Conservation (phyloP, 2,329 filamentous ascomycete species). For the Fusarium sarcochroum region DNA sequence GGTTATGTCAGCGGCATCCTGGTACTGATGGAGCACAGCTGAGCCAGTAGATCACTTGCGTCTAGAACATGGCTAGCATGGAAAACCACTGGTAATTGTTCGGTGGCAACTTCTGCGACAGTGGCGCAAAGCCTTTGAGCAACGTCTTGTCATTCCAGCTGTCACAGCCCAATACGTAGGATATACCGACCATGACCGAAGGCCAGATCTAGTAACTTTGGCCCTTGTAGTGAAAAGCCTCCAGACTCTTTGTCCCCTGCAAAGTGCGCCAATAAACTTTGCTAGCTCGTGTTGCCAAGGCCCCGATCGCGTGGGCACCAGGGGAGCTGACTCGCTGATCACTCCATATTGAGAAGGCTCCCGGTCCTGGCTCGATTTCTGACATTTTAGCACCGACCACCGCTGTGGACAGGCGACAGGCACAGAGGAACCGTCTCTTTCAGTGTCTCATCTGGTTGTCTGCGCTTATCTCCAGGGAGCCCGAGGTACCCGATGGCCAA, state of each 20-base stretch:
- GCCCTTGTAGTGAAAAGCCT: not conserved
- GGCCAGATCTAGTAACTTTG: no score
- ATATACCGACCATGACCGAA: not conserved
- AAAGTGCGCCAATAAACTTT: slow-evolving; percentile 18
- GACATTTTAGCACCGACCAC: not conserved
- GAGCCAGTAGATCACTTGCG: not conserved
- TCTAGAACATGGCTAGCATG: slow-evolving; percentile 7
- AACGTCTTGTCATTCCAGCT: slow-evolving; percentile 27
- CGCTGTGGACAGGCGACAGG: not conserved
- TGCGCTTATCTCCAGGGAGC: slow-evolving; percentile 5
- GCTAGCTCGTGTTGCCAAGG: slow-evolving; percentile 20
- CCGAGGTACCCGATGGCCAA: slow-evolving; percentile 6
- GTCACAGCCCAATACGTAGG: not conserved
- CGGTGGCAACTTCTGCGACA: slow-evolving; percentile 6
- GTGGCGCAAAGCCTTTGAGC: not conserved
- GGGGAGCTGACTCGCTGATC: slow-evolving; percentile 26
- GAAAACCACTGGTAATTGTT: not conserved
- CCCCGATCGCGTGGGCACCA: slow-evolving; percentile 23
- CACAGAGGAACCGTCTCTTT: not conserved
- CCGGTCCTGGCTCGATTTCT: not conserved
- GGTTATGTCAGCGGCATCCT: not conserved
- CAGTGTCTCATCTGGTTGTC: slow-evolving; percentile 5
- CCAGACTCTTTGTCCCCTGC: not conserved
- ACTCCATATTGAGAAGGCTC: slow-evolving; percentile 10
- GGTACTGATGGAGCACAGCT: not conserved